phyloP scores from a whole-genome alignment of 805 yeast species.

The Saccharomycopsis babjevae region DNA sequence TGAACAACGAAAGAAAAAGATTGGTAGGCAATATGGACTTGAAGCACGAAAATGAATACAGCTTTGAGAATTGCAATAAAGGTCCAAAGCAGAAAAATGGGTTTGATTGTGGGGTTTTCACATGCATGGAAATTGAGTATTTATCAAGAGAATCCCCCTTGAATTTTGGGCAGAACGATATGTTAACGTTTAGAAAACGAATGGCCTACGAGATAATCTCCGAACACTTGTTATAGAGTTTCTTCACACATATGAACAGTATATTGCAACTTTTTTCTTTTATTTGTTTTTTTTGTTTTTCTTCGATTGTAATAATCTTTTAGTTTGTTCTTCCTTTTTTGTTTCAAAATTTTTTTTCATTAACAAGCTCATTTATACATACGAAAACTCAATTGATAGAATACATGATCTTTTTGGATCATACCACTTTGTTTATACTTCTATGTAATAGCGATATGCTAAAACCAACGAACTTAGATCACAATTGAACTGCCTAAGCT shows the following conservation, averaged over 20 bases:
- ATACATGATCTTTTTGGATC: too few species aligned
- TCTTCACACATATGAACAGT: neutral
- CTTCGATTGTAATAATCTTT: neutral
- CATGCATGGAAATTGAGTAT: slow-evolving; percentile 66
- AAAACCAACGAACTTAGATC: too few species aligned
- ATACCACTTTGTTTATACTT: too few species aligned
- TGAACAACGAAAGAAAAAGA: slow-evolving; percentile 56
- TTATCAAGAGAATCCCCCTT: slow-evolving; percentile 42
- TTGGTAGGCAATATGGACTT: slow-evolving; percentile 25
- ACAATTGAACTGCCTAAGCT: too few species aligned
- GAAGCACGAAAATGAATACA: slow-evolving; percentile 21
- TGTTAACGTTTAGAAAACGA: slow-evolving; percentile 51
- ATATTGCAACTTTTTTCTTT: neutral
- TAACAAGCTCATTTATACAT: too few species aligned
- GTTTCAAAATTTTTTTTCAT: too few species aligned
- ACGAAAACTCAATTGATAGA: too few species aligned
- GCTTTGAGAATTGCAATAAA: slow-evolving; percentile 23
- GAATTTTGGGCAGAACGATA: slow-evolving; percentile 55
- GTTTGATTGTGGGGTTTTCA: slow-evolving; percentile 89
- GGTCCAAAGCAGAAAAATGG: slow-evolving; percentile 88
- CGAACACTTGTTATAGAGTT: slow-evolving; percentile 22
- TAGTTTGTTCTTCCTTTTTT: too few species aligned
- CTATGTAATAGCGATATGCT: too few species aligned
- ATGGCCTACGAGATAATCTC: slow-evolving; percentile 54
- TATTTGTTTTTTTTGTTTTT: too few species aligned